These are phyloP conservation scores for Astrocystis sublimbata DNA, from an alignment of 495 filamentous ascomycete genomes.

Conservation along the genomic window DNA sequence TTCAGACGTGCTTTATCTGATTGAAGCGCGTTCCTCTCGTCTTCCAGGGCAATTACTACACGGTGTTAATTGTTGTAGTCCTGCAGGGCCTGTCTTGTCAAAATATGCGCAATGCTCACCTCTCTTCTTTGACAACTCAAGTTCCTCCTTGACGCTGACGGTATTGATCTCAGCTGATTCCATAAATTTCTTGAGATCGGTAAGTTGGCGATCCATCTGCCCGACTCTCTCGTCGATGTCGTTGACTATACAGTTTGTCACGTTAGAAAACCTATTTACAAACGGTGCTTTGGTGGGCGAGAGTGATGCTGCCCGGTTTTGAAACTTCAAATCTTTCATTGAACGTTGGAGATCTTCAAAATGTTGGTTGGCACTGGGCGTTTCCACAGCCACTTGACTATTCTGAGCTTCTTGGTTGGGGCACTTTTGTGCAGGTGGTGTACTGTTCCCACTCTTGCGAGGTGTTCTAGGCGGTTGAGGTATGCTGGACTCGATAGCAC, in stretches of 20 bases:
- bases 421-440: neutral
- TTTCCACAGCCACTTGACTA: slow-evolving; percentile 39
- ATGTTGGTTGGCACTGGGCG: slow-evolving; percentile 13
- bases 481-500: neutral
- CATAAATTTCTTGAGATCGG: slow-evolving; percentile 61
- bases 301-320: slow-evolving; percentile 22
- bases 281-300: slow-evolving; percentile 52
- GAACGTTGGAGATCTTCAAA: slow-evolving; percentile 15
- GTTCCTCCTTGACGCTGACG: slow-evolving; percentile 64
- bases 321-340: slow-evolving; percentile 15
- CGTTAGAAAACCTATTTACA: slow-evolving; percentile 72
- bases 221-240: slow-evolving; percentile 69
- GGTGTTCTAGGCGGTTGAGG: slow-evolving; percentile 16
- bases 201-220: slow-evolving; percentile 64
- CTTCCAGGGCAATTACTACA: slow-evolving; percentile 69
- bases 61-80: neutral
- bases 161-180: slow-evolving; percentile 60
- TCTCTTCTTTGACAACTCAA: slow-evolving; percentile 69
- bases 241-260: slow-evolving; percentile 62
- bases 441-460: neutral
- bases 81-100: slow-evolving; percentile 1
- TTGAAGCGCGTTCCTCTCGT: slow-evolving; percentile 56
- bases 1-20: slow-evolving; percentile 58
- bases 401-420: slow-evolving; percentile 20
- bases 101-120: slow-evolving; percentile 53